Percentiles rank a stretch among this genome's conserved stretches.
These are phyloP conservation scores for Tephrocybe sp. DNA, from an alignment of 768 basidiomycete species.

Conservation along the genomic window DNA sequence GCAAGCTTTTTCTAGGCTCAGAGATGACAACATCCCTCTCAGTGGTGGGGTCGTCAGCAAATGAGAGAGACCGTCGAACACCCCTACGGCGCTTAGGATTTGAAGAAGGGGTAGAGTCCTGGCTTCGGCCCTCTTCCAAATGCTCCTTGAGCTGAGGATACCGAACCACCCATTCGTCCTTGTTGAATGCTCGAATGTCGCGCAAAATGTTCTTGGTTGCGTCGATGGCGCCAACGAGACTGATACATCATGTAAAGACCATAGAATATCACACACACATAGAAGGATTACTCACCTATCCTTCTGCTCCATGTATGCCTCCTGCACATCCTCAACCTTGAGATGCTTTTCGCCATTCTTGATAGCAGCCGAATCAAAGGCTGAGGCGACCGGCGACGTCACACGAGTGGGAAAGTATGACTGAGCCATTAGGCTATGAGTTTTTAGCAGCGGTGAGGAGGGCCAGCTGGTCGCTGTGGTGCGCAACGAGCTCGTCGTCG, in stretches of 20 bases:
- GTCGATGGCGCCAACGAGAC: constrained; percentile 76
- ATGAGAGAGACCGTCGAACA: constrained; percentile 70
- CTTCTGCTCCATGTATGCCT: constrained; percentile 71
- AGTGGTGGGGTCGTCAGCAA: constrained; percentile 76
- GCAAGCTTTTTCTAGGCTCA: constrained; percentile 43
- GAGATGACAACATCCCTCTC: constrained; percentile 65
- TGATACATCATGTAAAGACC: constrained; percentile 26
- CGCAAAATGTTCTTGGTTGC: constrained; percentile 64
- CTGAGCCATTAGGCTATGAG: constrained; percentile 36
- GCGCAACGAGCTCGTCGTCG: constrained; percentile 9
- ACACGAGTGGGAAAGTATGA: constrained; percentile 35
- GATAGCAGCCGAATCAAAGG: constrained; percentile 28
- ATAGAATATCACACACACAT: background rate
- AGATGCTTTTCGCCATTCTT: constrained; percentile 41
- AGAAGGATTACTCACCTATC: constrained; percentile 52
- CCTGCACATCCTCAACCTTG: constrained; percentile 71
- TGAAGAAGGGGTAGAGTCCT: constrained; percentile 25
- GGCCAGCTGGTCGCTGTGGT: constrained; percentile 14
- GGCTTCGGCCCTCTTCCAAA: constrained; percentile 20
- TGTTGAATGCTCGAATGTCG: constrained; percentile 78
- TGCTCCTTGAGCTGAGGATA: constrained; percentile 76
- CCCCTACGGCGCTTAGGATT: constrained; percentile 35
- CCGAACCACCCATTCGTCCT: constrained; percentile 81
- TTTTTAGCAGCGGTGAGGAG: constrained; percentile 2
- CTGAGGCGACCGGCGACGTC: constrained; percentile 32